These are phyloP conservation scores for Exophiala lecanii-corni DNA, from an alignment of 2,329 filamentous ascomycete genomes.

Conservation along the genomic window DNA sequence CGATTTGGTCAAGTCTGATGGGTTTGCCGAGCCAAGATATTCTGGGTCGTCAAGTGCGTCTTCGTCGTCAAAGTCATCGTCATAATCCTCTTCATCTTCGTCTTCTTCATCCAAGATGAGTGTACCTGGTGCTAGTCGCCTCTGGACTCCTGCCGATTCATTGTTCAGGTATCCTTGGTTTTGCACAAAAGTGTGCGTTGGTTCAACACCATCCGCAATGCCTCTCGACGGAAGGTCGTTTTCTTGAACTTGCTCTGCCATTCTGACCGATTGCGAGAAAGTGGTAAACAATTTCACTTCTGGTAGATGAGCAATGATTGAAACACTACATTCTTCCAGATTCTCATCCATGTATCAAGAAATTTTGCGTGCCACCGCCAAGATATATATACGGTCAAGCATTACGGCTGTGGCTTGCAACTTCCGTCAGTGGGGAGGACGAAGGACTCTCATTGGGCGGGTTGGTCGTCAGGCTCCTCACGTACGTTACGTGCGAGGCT, in stretches of 20 bases:
- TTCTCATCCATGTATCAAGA: too few relatives aligned
- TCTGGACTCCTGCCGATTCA: constrained; percentile 29
- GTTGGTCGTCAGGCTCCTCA: too few relatives aligned
- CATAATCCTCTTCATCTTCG: constrained; percentile 53
- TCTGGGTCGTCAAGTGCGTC: constrained; percentile 53
- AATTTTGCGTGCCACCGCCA: too few relatives aligned
- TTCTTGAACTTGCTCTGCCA: background rate
- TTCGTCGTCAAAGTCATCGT: constrained; percentile 55
- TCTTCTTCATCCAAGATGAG: constrained; percentile 33
- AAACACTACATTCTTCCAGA: too few relatives aligned
- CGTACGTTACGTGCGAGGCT: too few relatives aligned
- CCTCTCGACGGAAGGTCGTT: constrained; percentile 15
- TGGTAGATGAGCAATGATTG: too few relatives aligned
- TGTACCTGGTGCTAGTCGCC: constrained; percentile 25
- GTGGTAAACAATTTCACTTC: too few relatives aligned
- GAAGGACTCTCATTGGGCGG: too few relatives aligned
- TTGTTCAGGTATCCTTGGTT: constrained; percentile 45
- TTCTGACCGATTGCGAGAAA: too few relatives aligned
- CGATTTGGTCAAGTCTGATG: constrained; percentile 71
- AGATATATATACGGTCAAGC: too few relatives aligned
- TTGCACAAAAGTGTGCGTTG: constrained; percentile 46
- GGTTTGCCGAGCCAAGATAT: constrained; percentile 53
- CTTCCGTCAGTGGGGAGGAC: too few relatives aligned
- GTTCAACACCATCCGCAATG: constrained; percentile 42
- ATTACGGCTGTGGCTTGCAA: too few relatives aligned